Base-by-base conservation (phyloP, 371 early-diverging fungal species). In the Actinomucor elegans region DNA sequence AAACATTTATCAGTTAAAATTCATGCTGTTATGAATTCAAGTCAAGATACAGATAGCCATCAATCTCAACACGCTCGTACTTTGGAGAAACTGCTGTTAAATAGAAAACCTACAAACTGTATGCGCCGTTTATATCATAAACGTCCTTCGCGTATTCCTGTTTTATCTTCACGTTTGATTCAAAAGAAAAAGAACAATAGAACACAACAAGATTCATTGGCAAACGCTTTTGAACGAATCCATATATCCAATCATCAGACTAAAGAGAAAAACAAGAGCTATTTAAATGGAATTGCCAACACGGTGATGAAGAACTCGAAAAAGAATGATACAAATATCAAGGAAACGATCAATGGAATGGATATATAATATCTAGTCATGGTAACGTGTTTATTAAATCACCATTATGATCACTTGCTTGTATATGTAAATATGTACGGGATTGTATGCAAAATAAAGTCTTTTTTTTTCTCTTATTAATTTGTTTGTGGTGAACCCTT, bases 121-220 rank as follows among this genome's bases (percentile, higher is more conserved):
- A 49, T 12, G 20, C 27, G 28, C 12, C 29, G 32, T 27, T 7
- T 26, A 14, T 6, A 37, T 49, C 15, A n/a, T 12, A 47, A 47
- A 21, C 28, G 42, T 14, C 51, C 51, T 14, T 51, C 51, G 14
- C 40, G 42, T 21, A 51, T 51, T 27, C 51, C 51, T 23, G n/a
- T 51, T 17, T 32, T 51, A 15, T 40, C 51, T 21, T 51, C 41
- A 21, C 51, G 51, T 23, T 20, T 51, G 5, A 40, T 28, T 43
- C 24, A 32, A 9, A 51, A 51, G 21, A 41, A 32, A 50, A 21
- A 17, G 11, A 14, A 38, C 4, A 12, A 26, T 15, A 48, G 14
- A 47, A 47, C n/a, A n/a, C n/a, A n/a, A n/a, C n/a, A n/a, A n/a
- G n/a, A n/a, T n/a, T n/a, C n/a, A n/a, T n/a, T n/a, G n/a, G n/a